Evolutionary conservation across 1,284 basidiomycete species (phyloP).

Genomic region (Austroboletus niveus): DNA sequence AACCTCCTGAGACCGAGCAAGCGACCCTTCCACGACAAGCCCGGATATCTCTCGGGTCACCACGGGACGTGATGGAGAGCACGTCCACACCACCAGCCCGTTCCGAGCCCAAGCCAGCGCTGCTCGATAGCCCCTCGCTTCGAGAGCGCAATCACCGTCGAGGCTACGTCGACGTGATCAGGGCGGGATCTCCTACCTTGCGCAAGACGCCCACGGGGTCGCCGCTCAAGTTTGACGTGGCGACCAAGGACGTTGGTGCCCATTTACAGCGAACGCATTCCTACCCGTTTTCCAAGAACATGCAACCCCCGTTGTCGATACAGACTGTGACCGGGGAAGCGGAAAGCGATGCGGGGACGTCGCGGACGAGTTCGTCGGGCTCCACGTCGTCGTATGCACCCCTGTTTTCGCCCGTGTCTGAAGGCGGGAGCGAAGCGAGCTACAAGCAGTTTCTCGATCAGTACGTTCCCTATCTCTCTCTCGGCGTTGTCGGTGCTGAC

Average conservation of each 20-base stretch:
- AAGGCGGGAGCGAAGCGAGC: conserved; percentile 34
- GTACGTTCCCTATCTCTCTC: conserved; percentile 39
- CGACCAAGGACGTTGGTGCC: background rate
- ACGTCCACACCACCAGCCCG: conserved; percentile 7
- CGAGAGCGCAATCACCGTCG: conserved; percentile 45
- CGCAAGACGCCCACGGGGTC: conserved; percentile 46
- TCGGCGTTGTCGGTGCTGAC: background rate
- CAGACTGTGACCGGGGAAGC: conserved; percentile 5
- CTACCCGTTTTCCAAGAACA: conserved; percentile 34
- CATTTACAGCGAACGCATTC: conserved; percentile 34
- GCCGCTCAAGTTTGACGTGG: conserved; percentile 26
- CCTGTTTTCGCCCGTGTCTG: background rate
- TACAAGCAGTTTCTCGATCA: conserved; percentile 64
- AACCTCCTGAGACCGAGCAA: background rate
- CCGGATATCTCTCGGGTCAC: conserved; percentile 36
- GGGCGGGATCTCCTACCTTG: conserved; percentile 24
- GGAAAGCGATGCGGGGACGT: conserved; percentile 42
- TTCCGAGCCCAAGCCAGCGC: conserved; percentile 7
- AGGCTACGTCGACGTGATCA: conserved; percentile 42
- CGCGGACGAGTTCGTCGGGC: conserved; percentile 41
- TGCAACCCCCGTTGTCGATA: conserved; percentile 19
- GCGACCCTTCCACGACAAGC: background rate
- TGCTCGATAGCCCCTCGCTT: conserved; percentile 28
- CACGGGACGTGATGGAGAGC: conserved; percentile 33
- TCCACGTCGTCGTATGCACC: conserved; percentile 26